Evolutionary conservation across 1,284 basidiomycete genomes (phyloP).

Genomic region (Trametes polyzona): DNA sequence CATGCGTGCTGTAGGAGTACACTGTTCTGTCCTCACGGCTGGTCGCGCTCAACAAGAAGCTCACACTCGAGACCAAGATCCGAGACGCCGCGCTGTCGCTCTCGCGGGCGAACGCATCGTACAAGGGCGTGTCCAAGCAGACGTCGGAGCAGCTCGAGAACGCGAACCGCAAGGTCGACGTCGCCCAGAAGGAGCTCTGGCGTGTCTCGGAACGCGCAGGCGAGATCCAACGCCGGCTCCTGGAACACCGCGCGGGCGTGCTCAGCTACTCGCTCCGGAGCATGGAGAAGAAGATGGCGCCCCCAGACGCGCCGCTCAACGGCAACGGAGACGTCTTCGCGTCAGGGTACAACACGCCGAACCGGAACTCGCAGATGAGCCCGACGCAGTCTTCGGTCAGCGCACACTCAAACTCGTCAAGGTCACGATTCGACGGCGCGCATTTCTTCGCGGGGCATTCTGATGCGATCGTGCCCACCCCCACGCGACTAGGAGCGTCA

Average conservation of each 20-base stretch:
- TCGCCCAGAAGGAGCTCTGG: constrained; percentile 71
- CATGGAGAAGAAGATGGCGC: constrained; percentile 63
- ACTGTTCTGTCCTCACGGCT: constrained; percentile 65
- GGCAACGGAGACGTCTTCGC: constrained; percentile 38
- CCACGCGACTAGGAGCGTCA: constrained; percentile 37
- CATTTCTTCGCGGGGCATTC: constrained; percentile 82
- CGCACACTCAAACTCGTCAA: constrained; percentile 39
- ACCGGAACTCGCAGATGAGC: constrained; percentile 53
- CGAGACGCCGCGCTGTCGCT: constrained; percentile 78
- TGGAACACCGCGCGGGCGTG: constrained; percentile 80
- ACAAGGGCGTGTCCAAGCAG: constrained; percentile 64
- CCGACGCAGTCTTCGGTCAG: constrained; percentile 52
- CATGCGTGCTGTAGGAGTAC: constrained; percentile 59
- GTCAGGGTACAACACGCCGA: constrained; percentile 58
- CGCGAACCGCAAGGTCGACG: constrained; percentile 68
- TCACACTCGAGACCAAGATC: constrained; percentile 77
- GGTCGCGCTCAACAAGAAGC: constrained; percentile 66
- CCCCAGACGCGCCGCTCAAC: constrained; percentile 27
- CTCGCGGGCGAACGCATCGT: constrained; percentile 63
- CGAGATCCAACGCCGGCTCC: constrained; percentile 62
- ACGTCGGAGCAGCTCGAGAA: constrained; percentile 72
- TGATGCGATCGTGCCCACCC: constrained; percentile 57
- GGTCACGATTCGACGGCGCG: constrained; percentile 72
- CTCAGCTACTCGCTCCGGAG: constrained; percentile 70
- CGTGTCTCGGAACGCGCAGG: constrained; percentile 62